Evolutionary conservation across 2,329 filamentous ascomycete species (phyloP).

Genomic region (Neonectria sp.): DNA sequence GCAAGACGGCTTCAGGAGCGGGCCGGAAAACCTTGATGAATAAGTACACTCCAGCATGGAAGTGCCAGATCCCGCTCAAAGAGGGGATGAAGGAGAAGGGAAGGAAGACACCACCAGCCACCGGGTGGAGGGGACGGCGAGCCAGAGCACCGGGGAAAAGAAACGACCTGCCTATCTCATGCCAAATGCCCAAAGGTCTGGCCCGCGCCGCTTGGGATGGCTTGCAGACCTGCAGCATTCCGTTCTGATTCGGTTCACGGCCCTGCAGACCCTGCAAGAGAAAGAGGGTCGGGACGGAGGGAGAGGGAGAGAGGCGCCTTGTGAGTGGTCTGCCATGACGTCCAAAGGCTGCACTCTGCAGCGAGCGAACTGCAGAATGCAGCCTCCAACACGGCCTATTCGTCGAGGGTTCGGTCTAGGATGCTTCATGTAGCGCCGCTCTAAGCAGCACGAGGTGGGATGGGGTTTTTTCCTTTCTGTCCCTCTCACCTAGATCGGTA

Average conservation of each 20-base stretch:
- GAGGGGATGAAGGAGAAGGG: neutral
- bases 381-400: slow-evolving; percentile 38
- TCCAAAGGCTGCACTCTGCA: slow-evolving; percentile 33
- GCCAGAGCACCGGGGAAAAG: slow-evolving; percentile 14
- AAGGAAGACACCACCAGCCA: slow-evolving; percentile 7
- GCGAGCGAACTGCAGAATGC: slow-evolving; percentile 32
- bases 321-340: slow-evolving; percentile 41
- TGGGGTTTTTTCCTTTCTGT: neutral
- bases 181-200: slow-evolving; percentile 29
- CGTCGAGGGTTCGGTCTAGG: slow-evolving; percentile 34
- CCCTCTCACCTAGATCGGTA: neutral
- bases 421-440: slow-evolving; percentile 34
- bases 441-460: slow-evolving; percentile 22
- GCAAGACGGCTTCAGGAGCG: slow-evolving; percentile 7
- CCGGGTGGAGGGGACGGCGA: slow-evolving; percentile 16
- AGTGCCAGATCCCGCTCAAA: slow-evolving; percentile 16
- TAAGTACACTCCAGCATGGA: slow-evolving; percentile 4
- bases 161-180: slow-evolving; percentile 39
- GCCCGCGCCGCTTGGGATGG: slow-evolving; percentile 36
- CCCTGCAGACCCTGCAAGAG: slow-evolving; percentile 41
- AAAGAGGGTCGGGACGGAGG: slow-evolving; percentile 34
- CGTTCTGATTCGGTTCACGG: slow-evolving; percentile 42
- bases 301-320: slow-evolving; percentile 37
- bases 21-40: slow-evolving; percentile 18
- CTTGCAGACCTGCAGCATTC: slow-evolving; percentile 42